Evolutionary conservation across 2,329 filamentous ascomycete species (phyloP), one percentile per base, ranked within the genome.

Genomic region (Trichoderma sp.): DNA sequence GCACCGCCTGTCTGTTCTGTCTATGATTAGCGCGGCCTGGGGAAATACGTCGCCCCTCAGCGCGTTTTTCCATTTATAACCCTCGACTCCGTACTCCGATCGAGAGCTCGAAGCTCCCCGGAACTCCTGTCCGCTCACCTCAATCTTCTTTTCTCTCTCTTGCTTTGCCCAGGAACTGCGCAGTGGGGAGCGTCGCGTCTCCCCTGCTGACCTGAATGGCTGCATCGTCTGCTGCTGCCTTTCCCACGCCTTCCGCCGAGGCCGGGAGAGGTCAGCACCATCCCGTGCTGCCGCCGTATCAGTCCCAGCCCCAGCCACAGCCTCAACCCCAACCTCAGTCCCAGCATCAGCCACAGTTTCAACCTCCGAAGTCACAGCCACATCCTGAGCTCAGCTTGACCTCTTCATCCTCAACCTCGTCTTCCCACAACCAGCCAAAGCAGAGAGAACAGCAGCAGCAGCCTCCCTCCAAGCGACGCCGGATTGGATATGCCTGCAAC

Each of bases 401-500:
- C 34, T 39, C 34, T 12, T 15, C 48, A 17, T n/a, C 50, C 4
- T 62, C 59, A 7, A n/a, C 48, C 19, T 45, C 34, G 10, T 39
- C 59, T 12, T 19, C 47, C 45, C 34, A 9, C n/a, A 21, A 62
- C 21, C 58, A 52, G 24, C 34, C 51, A 24, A 21, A 50, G 5
- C 58, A 60, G 3, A 44, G 50, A 14, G 45, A 60, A 1, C 58
- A 61, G 3, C 58, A 62, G 24, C 58, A 61, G 7, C 58, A 61
- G 14, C 59, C 48, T 9, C 59, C 59, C 0, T 21, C 59, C 5
- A 62, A 62, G 19, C 59, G 59, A 2, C 59, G 59, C 17, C 59
- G 59, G 5, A 62, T 62, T 26, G 59, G 59, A 15, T 62, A 62
- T 54, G 59, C 59, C 3, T 62, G 59, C 10, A 62, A 62, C n/a